Percentiles rank a stretch among this genome's conserved stretches.
These are phyloP conservation scores for Mayamaea pseudoterrestris DNA, from an alignment of 108 stramenopile genomes.

Conservation along the genomic window DNA sequence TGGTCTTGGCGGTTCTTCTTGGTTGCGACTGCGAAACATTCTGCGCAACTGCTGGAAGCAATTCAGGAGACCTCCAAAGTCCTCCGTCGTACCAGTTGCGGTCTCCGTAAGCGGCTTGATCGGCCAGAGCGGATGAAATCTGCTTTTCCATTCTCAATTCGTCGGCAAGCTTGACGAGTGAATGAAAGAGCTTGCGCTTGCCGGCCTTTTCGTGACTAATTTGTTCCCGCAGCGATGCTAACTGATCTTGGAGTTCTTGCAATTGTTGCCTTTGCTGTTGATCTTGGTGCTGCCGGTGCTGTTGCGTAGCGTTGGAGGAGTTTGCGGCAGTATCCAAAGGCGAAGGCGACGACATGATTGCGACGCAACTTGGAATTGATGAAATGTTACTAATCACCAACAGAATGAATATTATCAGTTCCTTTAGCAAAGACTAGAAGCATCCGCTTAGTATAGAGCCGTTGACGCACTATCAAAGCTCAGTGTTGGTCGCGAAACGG, in stretches of 20 bases:
- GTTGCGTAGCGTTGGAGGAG: not conserved
- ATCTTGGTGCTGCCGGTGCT: not conserved
- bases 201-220: conserved; percentile 49
- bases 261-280: not conserved
- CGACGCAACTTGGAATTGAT: too few species aligned
- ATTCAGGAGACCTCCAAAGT: conserved; percentile 56
- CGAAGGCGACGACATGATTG: too few species aligned
- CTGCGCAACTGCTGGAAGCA: conserved; percentile 33
- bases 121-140: conserved; percentile 23
- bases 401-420: too few species aligned
- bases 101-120: conserved; percentile 36
- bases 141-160: conserved; percentile 26
- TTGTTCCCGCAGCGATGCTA: conserved; percentile 16
- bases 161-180: conserved; percentile 64
- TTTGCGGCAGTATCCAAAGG: not conserved
- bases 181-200: conserved; percentile 65
- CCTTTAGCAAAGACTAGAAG: too few species aligned
- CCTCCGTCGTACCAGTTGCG: conserved; percentile 74
- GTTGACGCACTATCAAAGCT: too few species aligned
- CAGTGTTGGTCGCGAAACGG: too few species aligned
- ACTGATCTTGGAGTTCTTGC: conserved; percentile 13
- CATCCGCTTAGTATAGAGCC: too few species aligned
- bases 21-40: conserved; percentile 8
- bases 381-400: too few species aligned
- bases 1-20: conserved; percentile 2